phyloP scores from a whole-genome alignment of 306 rosid genomes.

The Lathyrus oleraceus region DNA sequence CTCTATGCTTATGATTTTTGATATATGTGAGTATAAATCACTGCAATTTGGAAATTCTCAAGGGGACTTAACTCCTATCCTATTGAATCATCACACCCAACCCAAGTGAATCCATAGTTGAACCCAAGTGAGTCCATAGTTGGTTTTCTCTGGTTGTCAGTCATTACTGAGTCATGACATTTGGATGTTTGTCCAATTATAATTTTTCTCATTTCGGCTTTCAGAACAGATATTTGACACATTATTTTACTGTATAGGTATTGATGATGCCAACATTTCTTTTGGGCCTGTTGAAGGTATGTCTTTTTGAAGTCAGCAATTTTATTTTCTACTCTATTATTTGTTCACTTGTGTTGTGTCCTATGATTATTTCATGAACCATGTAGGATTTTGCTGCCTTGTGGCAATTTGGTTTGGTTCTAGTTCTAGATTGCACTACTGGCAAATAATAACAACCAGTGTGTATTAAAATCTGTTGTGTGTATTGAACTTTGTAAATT shows the following conservation, averaged over 20 bases:
- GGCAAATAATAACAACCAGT: conserved; percentile 23
- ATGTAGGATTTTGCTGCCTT: conserved; percentile 19
- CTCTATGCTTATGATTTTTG: conserved; percentile 24
- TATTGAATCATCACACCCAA: neutral
- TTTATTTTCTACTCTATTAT: conserved; percentile 30
- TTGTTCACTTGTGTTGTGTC: conserved; percentile 27
- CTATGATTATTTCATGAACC: conserved; percentile 33
- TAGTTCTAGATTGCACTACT: conserved; percentile 14
- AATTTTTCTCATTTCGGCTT: conserved; percentile 15
- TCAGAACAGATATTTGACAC: conserved; percentile 33
- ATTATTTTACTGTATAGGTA: conserved; percentile 56
- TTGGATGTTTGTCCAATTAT: conserved; percentile 25
- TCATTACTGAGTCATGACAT: neutral
- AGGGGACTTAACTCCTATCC: conserved; percentile 13
- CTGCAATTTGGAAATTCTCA: conserved; percentile 5
- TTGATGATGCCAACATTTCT: conserved; percentile 81
- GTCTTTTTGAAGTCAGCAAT: conserved; percentile 25
- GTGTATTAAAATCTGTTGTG: neutral
- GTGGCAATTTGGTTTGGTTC: conserved; percentile 21
- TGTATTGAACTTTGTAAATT: neutral
- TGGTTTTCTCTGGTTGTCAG: neutral
- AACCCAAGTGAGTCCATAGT: too few relatives aligned
- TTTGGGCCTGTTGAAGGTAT: conserved; percentile 96
- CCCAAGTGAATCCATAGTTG: conserved; percentile 18
- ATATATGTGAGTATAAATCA: conserved; percentile 12